Percentiles rank a stretch among this genome's conserved stretches.
These are phyloP conservation scores for Diplodia seriata DNA, from an alignment of 2,329 filamentous ascomycete genomes.

Conservation along the genomic window DNA sequence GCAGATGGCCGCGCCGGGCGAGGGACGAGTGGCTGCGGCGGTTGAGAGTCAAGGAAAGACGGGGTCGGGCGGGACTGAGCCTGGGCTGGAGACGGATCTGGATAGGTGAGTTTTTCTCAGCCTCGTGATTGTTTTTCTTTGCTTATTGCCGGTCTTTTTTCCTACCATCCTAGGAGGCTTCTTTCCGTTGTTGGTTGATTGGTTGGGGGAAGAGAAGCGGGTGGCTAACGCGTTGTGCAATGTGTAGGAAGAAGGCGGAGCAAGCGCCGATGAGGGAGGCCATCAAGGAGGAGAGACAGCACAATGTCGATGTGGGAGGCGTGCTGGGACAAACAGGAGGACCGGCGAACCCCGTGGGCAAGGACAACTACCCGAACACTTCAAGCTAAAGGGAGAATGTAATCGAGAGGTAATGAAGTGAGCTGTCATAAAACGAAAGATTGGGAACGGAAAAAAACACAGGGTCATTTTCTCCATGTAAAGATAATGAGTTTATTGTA, in stretches of 20 bases:
- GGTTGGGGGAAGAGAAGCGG: neutral
- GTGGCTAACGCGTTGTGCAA: slow-evolving; percentile 9
- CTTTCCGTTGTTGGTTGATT: neutral
- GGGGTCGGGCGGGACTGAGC: slow-evolving; percentile 47
- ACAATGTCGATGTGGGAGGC: slow-evolving; percentile 50
- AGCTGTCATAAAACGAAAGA: neutral
- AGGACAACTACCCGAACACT: slow-evolving; percentile 30
- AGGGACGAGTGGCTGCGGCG: slow-evolving; percentile 53
- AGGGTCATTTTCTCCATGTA: neutral
- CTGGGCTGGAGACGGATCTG: slow-evolving; percentile 54
- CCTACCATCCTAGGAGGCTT: neutral
- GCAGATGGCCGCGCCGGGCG: slow-evolving; percentile 58
- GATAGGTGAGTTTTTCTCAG: slow-evolving; percentile 45
- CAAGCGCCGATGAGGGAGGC: slow-evolving; percentile 52
- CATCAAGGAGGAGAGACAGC: slow-evolving; percentile 49
- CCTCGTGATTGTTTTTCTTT: neutral
- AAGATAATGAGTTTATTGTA: neutral
- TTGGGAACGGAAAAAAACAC: neutral
- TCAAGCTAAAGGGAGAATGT: neutral
- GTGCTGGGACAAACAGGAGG: slow-evolving; percentile 55
- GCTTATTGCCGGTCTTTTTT: neutral
- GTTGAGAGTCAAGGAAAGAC: slow-evolving; percentile 46
- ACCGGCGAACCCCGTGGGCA: slow-evolving; percentile 46
- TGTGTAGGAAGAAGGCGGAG: slow-evolving; percentile 57
- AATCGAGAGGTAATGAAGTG: neutral